These are phyloP conservation scores for Erucastrum elatum DNA, from an alignment of 345 rosid genomes.

Conservation along the genomic window DNA sequence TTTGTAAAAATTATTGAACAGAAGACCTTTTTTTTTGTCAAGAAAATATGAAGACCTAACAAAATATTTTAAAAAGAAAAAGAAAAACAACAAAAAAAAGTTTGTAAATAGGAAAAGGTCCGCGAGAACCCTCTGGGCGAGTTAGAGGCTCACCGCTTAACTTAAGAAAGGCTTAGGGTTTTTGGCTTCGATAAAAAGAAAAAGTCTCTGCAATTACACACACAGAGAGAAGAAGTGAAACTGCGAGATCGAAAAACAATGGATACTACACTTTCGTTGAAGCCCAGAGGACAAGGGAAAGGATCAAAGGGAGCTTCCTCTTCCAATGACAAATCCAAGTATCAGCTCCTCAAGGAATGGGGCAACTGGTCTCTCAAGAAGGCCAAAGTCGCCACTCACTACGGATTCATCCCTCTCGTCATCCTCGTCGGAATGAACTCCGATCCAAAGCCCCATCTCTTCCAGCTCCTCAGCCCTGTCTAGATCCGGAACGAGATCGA, in stretches of 20 bases:
- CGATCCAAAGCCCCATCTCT: constrained; percentile 86
- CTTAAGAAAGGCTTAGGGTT: constrained; percentile 23
- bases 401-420: constrained; percentile 88
- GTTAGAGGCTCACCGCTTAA: neutral
- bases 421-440: constrained; percentile 93
- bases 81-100: neutral
- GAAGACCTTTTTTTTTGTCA: too few relatives aligned
- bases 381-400: constrained; percentile 86
- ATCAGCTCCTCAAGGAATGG: constrained; percentile 77
- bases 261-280: constrained; percentile 56
- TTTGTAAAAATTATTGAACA: too few relatives aligned
- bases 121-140: neutral
- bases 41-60: too few relatives aligned
- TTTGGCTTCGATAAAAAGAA: neutral
- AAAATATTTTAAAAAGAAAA: too few relatives aligned
- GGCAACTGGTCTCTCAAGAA: constrained; percentile 82
- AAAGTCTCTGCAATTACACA: neutral
- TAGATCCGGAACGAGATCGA: constrained; percentile 33
- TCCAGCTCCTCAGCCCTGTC: constrained; percentile 87
- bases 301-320: constrained; percentile 44
- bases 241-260: constrained; percentile 39
- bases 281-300: constrained; percentile 56
- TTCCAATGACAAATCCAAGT: constrained; percentile 47
- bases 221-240: constrained; percentile 2
- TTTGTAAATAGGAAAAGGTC: neutral